Percentiles rank a stretch among this genome's conserved stretches.
Conservation (phyloP, 768 basidiomycete species). For the Tylopilus sp. region DNA sequence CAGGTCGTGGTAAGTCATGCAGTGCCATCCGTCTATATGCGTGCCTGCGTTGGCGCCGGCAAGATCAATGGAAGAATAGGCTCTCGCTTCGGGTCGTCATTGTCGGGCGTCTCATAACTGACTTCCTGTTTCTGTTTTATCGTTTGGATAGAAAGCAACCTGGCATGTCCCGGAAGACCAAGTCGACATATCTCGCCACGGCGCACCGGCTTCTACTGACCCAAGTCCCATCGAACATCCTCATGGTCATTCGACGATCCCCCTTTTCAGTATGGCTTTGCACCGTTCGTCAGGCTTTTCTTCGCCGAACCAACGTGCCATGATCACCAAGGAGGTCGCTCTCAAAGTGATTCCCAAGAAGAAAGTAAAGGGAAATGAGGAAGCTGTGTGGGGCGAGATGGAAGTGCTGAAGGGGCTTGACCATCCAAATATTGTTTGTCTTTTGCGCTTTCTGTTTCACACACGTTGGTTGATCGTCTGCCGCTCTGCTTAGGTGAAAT, state of each 20-base stretch:
- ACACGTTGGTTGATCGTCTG: not conserved
- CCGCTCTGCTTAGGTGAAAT: slow-evolving; percentile 67
- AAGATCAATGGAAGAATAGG: not conserved
- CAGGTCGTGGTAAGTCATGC: slow-evolving; percentile 70
- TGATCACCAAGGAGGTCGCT: slow-evolving; percentile 68
- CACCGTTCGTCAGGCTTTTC: slow-evolving; percentile 19
- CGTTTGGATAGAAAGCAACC: slow-evolving; percentile 53
- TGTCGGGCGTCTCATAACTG: not conserved
- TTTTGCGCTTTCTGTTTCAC: not conserved
- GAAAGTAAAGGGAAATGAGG: slow-evolving; percentile 89
- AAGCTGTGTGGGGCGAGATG: slow-evolving; percentile 90
- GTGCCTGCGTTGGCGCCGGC: not conserved
- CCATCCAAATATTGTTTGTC: slow-evolving; percentile 84
- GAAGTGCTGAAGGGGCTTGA: slow-evolving; percentile 84
- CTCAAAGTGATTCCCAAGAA: slow-evolving; percentile 94
- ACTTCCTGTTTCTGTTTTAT: not conserved
- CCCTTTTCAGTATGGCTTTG: slow-evolving; percentile 26
- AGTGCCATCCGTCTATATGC: not conserved
- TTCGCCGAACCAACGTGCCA: slow-evolving; percentile 26
- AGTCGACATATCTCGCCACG: slow-evolving; percentile 50
- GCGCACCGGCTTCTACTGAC: slow-evolving; percentile 44
- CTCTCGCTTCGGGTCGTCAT: slow-evolving; percentile 1
- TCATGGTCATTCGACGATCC: slow-evolving; percentile 26
- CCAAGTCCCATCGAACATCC: slow-evolving; percentile 18
- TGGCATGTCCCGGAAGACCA: slow-evolving; percentile 74